Percentiles rank a stretch among this genome's conserved stretches.
Evolutionary conservation across 1,139 yeast species (phyloP).

Genomic region (Candida tetrigidarum): DNA sequence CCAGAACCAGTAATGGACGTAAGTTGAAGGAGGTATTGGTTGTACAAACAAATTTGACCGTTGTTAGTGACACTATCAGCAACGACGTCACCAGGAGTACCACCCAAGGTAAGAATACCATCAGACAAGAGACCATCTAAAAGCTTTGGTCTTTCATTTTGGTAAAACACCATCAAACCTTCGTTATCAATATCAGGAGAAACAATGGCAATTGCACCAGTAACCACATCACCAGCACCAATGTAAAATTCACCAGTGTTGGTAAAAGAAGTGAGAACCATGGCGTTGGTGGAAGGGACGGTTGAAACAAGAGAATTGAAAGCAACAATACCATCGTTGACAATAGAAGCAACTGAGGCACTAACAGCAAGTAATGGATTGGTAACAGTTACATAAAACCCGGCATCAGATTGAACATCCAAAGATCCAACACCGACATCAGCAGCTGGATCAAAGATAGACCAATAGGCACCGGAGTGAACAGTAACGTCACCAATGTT

Average conservation of each 20-base stretch:
- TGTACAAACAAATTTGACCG: slow-evolving; percentile 35
- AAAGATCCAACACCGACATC: slow-evolving; percentile 28
- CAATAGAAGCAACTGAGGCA: slow-evolving; percentile 18
- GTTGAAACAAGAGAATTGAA: slow-evolving; percentile 25
- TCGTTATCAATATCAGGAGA: slow-evolving; percentile 27
- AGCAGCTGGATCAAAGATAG: slow-evolving; percentile 33
- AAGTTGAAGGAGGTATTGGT: slow-evolving; percentile 27
- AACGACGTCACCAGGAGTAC: too few species aligned
- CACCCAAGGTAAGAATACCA: slow-evolving; percentile 27
- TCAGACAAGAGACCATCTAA: too few species aligned
- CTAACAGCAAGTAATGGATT: slow-evolving; percentile 18
- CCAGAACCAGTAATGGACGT: slow-evolving; percentile 31
- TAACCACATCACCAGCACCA: slow-evolving; percentile 26
- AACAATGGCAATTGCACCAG: slow-evolving; percentile 25
- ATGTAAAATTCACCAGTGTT: slow-evolving; percentile 35
- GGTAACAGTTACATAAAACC: slow-evolving; percentile 21
- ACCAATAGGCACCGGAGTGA: slow-evolving; percentile 35
- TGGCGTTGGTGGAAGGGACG: slow-evolving; percentile 23
- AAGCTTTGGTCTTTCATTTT: slow-evolving; percentile 24
- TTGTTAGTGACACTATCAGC: slow-evolving; percentile 30
- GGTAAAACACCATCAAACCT: slow-evolving; percentile 31
- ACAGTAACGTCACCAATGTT: slow-evolving; percentile 26
- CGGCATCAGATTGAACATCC: slow-evolving; percentile 24
- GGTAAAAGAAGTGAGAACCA: slow-evolving; percentile 24
- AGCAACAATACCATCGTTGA: slow-evolving; percentile 27